Percentiles rank a stretch among this genome's conserved stretches.
phyloP scores from a whole-genome alignment of 306 rosid genomes.

The Geum urbanum region DNA sequence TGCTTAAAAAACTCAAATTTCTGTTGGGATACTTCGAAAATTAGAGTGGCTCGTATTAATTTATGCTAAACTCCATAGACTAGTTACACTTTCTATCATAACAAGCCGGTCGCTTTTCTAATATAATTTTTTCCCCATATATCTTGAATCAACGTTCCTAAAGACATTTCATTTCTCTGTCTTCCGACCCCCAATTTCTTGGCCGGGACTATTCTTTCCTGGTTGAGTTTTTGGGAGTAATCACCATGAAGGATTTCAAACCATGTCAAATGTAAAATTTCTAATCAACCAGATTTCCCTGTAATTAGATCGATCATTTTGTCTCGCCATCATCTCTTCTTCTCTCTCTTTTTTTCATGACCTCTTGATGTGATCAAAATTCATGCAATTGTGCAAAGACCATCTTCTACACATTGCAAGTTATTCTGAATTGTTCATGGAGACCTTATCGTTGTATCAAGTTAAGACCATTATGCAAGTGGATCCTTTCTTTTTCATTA shows the following conservation, averaged over 20 bases:
- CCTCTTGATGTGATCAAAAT: background rate
- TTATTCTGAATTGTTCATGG: background rate
- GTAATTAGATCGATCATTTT: background rate
- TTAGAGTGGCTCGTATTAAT: background rate
- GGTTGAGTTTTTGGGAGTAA: background rate
- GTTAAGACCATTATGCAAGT: background rate
- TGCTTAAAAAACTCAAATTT: background rate
- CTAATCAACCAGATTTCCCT: background rate
- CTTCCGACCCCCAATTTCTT: background rate
- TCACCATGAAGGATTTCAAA: slow-evolving; percentile 10
- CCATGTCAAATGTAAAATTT: slow-evolving; percentile 1
- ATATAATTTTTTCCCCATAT: background rate
- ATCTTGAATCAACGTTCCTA: background rate
- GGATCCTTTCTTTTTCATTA: background rate
- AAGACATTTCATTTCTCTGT: background rate
- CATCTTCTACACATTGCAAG: background rate
- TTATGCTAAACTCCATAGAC: no score
- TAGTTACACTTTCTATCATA: background rate
- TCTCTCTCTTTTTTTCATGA: background rate
- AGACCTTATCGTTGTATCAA: background rate
- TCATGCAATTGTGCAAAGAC: background rate
- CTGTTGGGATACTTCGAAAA: background rate
- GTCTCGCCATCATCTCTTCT: background rate
- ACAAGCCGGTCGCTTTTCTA: background rate
- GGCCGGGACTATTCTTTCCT: background rate